phyloP scores from a whole-genome alignment of 768 basidiomycete genomes.

The Mycena leptocephala region DNA sequence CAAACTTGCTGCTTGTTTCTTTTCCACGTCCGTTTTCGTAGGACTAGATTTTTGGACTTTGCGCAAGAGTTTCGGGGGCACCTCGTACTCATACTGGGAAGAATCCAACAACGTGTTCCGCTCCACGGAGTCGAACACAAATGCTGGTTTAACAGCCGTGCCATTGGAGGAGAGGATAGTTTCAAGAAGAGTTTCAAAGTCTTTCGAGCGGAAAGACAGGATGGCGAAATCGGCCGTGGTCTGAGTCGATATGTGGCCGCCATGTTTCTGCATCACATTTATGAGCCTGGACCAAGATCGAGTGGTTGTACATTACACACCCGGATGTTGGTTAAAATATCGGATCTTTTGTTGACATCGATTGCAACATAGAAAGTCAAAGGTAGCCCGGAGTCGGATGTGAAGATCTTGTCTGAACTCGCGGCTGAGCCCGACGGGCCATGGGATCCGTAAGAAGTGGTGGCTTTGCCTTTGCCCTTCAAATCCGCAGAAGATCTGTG shows the following conservation, averaged over 20 bases:
- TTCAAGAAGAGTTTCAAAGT: slow-evolving; percentile 63
- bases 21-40: slow-evolving; percentile 12
- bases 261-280: slow-evolving; percentile 68
- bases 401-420: slow-evolving; percentile 60
- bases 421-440: slow-evolving; percentile 13
- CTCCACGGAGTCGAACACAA: slow-evolving; percentile 68
- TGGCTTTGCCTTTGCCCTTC: slow-evolving; percentile 33
- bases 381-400: slow-evolving; percentile 56
- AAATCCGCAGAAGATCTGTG: slow-evolving; percentile 11
- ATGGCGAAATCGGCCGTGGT: slow-evolving; percentile 74
- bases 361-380: slow-evolving; percentile 79
- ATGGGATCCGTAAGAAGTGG: not conserved
- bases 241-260: slow-evolving; percentile 73
- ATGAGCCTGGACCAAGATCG: not conserved
- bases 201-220: slow-evolving; percentile 66
- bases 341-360: slow-evolving; percentile 70
- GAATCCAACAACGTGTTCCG: slow-evolving; percentile 61
- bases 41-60: slow-evolving; percentile 30
- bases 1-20: not conserved
- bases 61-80: slow-evolving; percentile 40
- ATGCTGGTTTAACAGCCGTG: slow-evolving; percentile 67
- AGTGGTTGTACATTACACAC: slow-evolving; percentile 54
- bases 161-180: slow-evolving; percentile 55
- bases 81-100: slow-evolving; percentile 60
- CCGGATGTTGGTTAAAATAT: slow-evolving; percentile 72